Base-by-base conservation (phyloP, 228 moss, liverwort and hornwort species). In the Sphagnum fallax region DNA sequence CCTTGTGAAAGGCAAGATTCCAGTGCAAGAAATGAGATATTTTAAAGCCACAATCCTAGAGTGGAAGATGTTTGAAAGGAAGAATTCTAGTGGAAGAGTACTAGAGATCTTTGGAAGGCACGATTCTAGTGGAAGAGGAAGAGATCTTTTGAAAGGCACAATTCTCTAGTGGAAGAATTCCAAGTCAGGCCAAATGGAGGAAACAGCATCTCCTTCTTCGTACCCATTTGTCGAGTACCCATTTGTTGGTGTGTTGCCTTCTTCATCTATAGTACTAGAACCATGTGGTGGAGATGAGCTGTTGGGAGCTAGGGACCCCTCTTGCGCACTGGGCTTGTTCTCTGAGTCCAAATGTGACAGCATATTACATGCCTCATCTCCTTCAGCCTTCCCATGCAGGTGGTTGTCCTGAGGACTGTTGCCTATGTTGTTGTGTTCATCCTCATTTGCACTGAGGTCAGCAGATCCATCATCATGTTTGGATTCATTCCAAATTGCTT, bases 231-330 rank as follows among this genome's bases (percentile, higher is more conserved):
- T 79, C 6, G 80, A 82, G 61, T 80, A 82, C 0, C 77, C 77
- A 18, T 86, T 86, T 6, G 82, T 77, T 1, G 86, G 86, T 4
- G 82, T 86, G 50, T 80, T 86, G 2, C 82, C 86, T n/a, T 86
- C 86, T 9, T 86, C 86, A 16, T 86, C 86, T 6, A 86, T 80
- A 6, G 86, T 86, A 55, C 86, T 86, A 8, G 79, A 76, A 2
- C 81, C 85, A 48, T 85, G 85, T 6, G 82, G 82, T 4, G 86
- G 77, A 4, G 82, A 79, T 5, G 76, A 82, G 3, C 49, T 52
- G 6, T 75, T 73, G 8, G 52, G 47, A 0, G 79, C 67, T 52
- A 32, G 32, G 32, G 32, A 32, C 79, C 78, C 71, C 74, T 47
- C 52, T 79, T 76, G 60, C 77, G 68, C 53, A 47, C 53, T 53